These are phyloP conservation scores for Fraxinus baroniana DNA, from an alignment of 305 asterid species.

Conservation along the genomic window DNA sequence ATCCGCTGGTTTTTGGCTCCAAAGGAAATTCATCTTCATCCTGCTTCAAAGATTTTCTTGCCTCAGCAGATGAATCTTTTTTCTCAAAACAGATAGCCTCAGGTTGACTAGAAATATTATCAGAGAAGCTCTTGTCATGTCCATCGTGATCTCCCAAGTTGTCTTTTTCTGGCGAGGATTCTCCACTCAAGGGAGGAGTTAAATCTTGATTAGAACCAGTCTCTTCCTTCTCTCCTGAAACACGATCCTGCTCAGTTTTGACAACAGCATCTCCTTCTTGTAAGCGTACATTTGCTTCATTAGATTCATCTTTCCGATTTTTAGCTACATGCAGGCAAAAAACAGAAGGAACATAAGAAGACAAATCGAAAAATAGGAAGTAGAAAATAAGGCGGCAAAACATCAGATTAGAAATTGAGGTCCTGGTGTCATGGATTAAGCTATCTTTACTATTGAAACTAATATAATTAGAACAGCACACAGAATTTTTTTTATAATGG, in stretches of 20 bases:
- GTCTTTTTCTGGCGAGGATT: slow-evolving; percentile 25
- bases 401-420: background rate
- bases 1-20: slow-evolving; percentile 6
- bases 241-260: slow-evolving; percentile 21
- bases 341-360: background rate
- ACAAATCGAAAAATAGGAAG: background rate
- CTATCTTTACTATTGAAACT: background rate
- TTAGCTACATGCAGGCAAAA: slow-evolving; percentile 48
- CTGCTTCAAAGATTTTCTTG: slow-evolving; percentile 11
- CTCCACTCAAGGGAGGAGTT: slow-evolving; percentile 21
- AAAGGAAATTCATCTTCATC: background rate
- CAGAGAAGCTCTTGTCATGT: slow-evolving; percentile 33
- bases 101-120: slow-evolving; percentile 25
- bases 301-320: slow-evolving; percentile 32
- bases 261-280: slow-evolving; percentile 29
- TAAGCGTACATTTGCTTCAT: slow-evolving; percentile 18
- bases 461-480: background rate
- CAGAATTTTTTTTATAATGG: background rate
- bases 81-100: slow-evolving; percentile 28
- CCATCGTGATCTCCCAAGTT: slow-evolving; percentile 23
- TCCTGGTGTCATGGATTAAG: background rate
- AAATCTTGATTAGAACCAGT: slow-evolving; percentile 34
- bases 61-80: slow-evolving; percentile 35
- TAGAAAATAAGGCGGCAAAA: background rate
- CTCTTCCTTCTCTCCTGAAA: slow-evolving; percentile 32